These are phyloP conservation scores for Alloascoidea africana DNA, from an alignment of 805 yeast species.

Conservation along the genomic window DNA sequence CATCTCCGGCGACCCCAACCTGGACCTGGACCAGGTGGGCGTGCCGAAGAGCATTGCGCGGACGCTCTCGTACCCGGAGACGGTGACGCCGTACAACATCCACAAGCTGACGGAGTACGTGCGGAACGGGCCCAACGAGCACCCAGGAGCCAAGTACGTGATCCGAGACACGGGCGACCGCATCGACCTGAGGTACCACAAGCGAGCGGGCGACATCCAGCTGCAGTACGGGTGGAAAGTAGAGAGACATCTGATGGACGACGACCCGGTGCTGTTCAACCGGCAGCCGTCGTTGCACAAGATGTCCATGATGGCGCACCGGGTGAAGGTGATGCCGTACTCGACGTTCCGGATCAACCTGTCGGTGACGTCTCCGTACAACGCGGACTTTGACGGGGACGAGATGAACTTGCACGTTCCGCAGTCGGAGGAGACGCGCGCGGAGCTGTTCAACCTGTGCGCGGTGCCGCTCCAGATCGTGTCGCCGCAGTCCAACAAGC, in stretches of 20 bases:
- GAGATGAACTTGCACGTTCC: slow-evolving; percentile 99
- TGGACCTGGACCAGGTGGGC: slow-evolving; percentile 97
- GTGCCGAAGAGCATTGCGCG: slow-evolving; percentile 95
- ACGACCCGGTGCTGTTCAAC: slow-evolving; percentile 94
- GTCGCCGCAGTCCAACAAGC: slow-evolving; percentile 96
- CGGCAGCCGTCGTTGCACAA: slow-evolving; percentile 99
- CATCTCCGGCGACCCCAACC: slow-evolving; percentile 97
- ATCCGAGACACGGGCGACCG: slow-evolving; percentile 98
- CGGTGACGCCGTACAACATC: slow-evolving; percentile 94
- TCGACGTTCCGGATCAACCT: slow-evolving; percentile 93
- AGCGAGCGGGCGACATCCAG: slow-evolving; percentile 96
- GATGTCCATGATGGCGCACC: slow-evolving; percentile 99
- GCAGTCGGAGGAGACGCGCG: slow-evolving; percentile 94
- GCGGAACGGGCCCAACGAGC: slow-evolving; percentile 97
- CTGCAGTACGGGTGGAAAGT: slow-evolving; percentile 98
- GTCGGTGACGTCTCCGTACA: slow-evolving; percentile 98
- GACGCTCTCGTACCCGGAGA: slow-evolving; percentile 91
- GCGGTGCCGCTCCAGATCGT: slow-evolving; percentile 97
- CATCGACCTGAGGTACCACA: slow-evolving; percentile 91
- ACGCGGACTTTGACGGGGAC: slow-evolving; percentile 99
- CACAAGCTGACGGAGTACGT: slow-evolving; percentile 86
- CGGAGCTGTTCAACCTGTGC: slow-evolving; percentile 87
- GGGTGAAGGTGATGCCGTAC: slow-evolving; percentile 97
- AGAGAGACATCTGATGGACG: slow-evolving; percentile 94
- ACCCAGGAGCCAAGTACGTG: slow-evolving; percentile 98